Base-by-base conservation (phyloP, 1,284 basidiomycete genomes). In the Coniophora puteana region DNA sequence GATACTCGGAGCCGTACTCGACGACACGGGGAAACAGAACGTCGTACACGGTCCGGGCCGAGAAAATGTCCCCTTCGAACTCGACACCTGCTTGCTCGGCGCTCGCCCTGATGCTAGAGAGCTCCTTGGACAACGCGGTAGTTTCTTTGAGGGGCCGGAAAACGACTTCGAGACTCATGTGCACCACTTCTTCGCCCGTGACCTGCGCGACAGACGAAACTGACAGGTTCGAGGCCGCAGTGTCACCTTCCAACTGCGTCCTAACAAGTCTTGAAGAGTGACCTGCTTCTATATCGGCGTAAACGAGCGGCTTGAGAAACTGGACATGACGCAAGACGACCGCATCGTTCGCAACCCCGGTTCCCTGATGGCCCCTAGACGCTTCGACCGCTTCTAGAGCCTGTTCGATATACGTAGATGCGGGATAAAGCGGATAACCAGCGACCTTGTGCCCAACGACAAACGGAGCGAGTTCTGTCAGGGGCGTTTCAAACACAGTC, bases 1-100 rank as follows among this genome's bases (percentile, higher is more conserved):
- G 80, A 55, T 82, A 86, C 23, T 67, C 59, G 25, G 67, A 57
- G 1, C 73, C 65, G 49, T 88, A 88, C n/a, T 73, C 65, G 25
- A 88, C 83, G 26, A 86, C 69, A 8, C 77, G 75, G 12, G 82
- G 71, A 51, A 87, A 86, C 35, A 84, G 72, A 26, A 80, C 64
- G 26, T 83, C 72, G 52, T 88, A 87, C 3, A 69, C 58, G 0
- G 74, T 78, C 22, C 71, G 72, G n/a, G 72, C 69, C 4, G 68
- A 72, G 54, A 83, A 78, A 0, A 67, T 66, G 51, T 84, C 78
- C 5, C 47, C 47, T 21, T 49, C 53, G 18, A 51, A 47, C 20
- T 43, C 45, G n/a, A 57, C 39, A 18, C 53, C 41, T 3, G 58
- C 29, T 13, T 76, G 49, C 4, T 56, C 51, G 4, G 55, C 34